phyloP scores from a whole-genome alignment of 768 basidiomycete genomes.

The Coprinopsis sp. region DNA sequence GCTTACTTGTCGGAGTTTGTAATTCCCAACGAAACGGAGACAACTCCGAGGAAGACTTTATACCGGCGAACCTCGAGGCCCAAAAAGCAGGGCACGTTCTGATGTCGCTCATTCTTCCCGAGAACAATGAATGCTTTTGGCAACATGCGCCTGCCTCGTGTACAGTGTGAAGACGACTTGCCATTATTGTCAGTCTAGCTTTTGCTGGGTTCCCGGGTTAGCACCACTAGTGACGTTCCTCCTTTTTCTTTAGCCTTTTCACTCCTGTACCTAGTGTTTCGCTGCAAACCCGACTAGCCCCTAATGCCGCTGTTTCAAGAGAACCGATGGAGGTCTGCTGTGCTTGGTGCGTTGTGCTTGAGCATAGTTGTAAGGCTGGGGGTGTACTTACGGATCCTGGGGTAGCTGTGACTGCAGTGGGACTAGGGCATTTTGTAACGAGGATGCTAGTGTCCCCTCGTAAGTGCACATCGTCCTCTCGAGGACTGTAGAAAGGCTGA shows the following conservation, averaged over 20 bases:
- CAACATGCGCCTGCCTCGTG: constrained; percentile 7
- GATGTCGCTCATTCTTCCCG: too few species aligned
- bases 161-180: neutral
- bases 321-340: constrained; percentile 41
- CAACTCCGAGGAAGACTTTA: too few species aligned
- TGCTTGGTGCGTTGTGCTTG: constrained; percentile 28
- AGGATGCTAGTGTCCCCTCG: constrained; percentile 44
- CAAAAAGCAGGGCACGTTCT: too few species aligned
- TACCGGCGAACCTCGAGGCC: too few species aligned
- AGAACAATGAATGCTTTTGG: too few species aligned
- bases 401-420: constrained; percentile 28
- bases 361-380: neutral
- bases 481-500: constrained; percentile 1
- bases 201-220: too few species aligned
- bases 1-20: too few species aligned
- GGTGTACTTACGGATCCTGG: neutral
- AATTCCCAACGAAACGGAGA: too few species aligned
- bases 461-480: constrained; percentile 24
- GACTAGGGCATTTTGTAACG: constrained; percentile 49
- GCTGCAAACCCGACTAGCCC: too few species aligned
- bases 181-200: neutral
- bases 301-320: constrained; percentile 48
- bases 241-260: too few species aligned
- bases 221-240: too few species aligned
- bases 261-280: too few species aligned